Percentiles rank a stretch among this genome's conserved stretches.
Conservation (phyloP, 2,329 filamentous ascomycete genomes). For the Fusarium sp. region DNA sequence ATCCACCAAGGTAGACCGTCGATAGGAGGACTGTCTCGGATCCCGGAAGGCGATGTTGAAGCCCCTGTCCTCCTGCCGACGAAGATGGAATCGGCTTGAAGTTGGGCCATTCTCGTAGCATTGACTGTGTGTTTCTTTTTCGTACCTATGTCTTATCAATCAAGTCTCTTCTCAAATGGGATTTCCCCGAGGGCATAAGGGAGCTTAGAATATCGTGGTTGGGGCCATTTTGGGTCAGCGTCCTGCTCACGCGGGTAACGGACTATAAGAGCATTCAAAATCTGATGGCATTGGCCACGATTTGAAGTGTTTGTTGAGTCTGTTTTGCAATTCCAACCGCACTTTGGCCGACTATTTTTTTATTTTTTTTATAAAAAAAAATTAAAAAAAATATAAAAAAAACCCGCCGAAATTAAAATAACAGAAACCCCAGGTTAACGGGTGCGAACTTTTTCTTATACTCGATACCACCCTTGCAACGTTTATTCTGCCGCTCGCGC, state of each 20-base stretch:
- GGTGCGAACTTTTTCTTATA: slow-evolving; percentile 32
- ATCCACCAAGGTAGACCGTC: slow-evolving; percentile 59
- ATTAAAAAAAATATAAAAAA: too few relatives aligned
- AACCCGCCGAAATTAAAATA: neutral
- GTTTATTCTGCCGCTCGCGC: slow-evolving; percentile 50
- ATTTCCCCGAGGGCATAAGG: neutral
- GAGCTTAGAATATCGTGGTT: slow-evolving; percentile 3
- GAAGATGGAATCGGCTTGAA: slow-evolving; percentile 46
- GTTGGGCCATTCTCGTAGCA: neutral
- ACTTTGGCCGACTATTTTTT: neutral
- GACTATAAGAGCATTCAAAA: neutral
- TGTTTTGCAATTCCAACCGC: neutral
- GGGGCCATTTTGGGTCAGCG: neutral
- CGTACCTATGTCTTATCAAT: slow-evolving; percentile 20
- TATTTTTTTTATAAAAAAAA: too few relatives aligned
- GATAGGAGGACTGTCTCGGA: slow-evolving; percentile 63
- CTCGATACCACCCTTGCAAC: slow-evolving; percentile 38
- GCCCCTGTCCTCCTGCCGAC: slow-evolving; percentile 47
- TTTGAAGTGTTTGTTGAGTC: slow-evolving; percentile 1
- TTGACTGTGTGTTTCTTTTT: slow-evolving; percentile 11
- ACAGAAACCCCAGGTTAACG: neutral
- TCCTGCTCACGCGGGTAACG: slow-evolving; percentile 20
- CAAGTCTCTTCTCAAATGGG: slow-evolving; percentile 15
- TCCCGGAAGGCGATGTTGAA: slow-evolving; percentile 67
- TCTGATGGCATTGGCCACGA: neutral